Base-by-base conservation (phyloP, 805 yeast genomes). In the Saccharomycopsis guyanensis region DNA sequence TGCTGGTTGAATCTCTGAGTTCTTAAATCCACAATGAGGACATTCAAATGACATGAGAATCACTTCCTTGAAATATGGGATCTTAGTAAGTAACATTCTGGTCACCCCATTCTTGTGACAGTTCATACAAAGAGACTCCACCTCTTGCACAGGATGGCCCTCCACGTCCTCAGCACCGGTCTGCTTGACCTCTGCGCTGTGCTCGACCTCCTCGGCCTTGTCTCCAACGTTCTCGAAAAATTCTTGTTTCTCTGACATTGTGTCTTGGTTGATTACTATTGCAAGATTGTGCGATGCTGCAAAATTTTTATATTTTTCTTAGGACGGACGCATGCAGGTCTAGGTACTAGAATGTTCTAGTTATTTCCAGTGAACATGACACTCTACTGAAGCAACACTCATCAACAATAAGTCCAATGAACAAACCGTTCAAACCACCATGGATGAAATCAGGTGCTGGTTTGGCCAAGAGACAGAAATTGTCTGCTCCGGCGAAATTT, bases 1-100 rank as follows among this genome's bases (percentile, higher is more conserved):
- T 4, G 98, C 99, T n/a, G 97, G 84, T 69, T 93, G 98, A 55
- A 93, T 76, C 66, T 93, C 98, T 34, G 86, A 77, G 71, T 87
- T 91, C 61, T 82, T 85, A 61, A 86, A 78, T 0, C 86, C 86
- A 70, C 99, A 93, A 64, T 89, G 97, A 23, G 93, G 91, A 65
- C 99, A 93, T 55, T 81, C 86, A 64, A 93, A 93, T 1, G 97
- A 88, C 95, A 93, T 91, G 47, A 93, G 63, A 43, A 93, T 84
- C 43, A 93, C 78, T 63, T 93, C 97, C 53, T 89, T 72, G 68
- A 93, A 93, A 58, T 71, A 87, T 16, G 99, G 99, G 57, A 93
- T 93, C 44, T 79, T 72, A 12, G 99, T 93, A 57, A 93, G 69
- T 37, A 93, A 70, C 62, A 93, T 63, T 55, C 94, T 69, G 3